Evolutionary conservation across 805 yeast genomes (phyloP), one percentile per base, ranked within the genome.

Genomic region (Myxozyma neotropica): DNA sequence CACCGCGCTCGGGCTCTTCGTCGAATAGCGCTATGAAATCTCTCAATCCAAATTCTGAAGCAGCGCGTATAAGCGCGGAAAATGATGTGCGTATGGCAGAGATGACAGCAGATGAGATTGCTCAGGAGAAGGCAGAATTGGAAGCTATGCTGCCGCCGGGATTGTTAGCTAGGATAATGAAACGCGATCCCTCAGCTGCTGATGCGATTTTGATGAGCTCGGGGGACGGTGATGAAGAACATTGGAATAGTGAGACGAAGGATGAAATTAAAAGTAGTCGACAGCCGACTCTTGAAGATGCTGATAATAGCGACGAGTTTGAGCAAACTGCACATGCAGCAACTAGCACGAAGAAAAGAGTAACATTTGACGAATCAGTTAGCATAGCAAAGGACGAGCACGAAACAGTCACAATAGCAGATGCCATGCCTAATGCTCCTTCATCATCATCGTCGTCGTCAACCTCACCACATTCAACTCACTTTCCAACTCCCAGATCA

Each of bases 41-140:
- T 17, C 47, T 27, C n/a, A 23, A 44, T n/a, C 48, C 50, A 24
- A 29, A 36, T 2, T 43, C 62, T 2, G 64, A 62, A 48, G 55
- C 66, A n/a, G 53, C 43, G 31, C 35, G 42, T 12, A 65, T 65
- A 21, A 43, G 47, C 40, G 58, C 49, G n/a, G 68, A 65, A 44
- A 65, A 65, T 36, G 45, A 45, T 8, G 61, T 38, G 24, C 55
- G 61, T 10, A 55, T 65, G 1, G 63, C 63, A 26, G 29, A n/a
- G 2, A 65, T 65, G 68, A 19, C 58, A 21, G 33, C 55, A 4
- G 53, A 50, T 6, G 67, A 64, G 53, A 65, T 65, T 36, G 60
- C 27, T 31, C 63, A 50, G 13, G 68, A 65, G 46, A 47, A 40
- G 15, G 59, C 50, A 19, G 64, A 52, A 38, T 46, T 65, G 12